Evolutionary conservation across 257 asterid species (phyloP).

Genomic region (Gentiana straminea): DNA sequence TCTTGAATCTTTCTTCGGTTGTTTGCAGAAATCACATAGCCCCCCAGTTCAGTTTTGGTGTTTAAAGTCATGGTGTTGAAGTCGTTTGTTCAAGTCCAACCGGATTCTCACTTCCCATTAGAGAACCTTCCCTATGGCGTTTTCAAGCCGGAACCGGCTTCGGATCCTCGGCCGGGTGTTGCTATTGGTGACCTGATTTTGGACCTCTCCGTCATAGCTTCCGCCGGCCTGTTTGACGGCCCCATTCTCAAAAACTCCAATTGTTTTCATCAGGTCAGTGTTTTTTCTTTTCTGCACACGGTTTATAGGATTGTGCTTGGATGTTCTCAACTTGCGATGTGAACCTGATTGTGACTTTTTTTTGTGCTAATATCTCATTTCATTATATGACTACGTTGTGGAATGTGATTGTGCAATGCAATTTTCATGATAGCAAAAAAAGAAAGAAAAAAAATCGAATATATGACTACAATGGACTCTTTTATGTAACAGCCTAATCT

Average conservation of each 20-base stretch:
- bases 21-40: no score
- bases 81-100: constrained; percentile 64
- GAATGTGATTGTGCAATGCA: no score
- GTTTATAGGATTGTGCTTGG: no score
- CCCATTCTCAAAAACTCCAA: constrained; percentile 49
- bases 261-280: constrained; percentile 64
- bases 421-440: no score
- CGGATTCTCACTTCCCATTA: constrained; percentile 88
- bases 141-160: constrained; percentile 44
- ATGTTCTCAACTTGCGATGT: no score
- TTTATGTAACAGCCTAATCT: constrained; percentile 48
- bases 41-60: no score
- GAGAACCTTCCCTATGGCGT: constrained; percentile 97
- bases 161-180: constrained; percentile 69
- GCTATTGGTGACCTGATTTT: constrained; percentile 73
- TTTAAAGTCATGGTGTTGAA: constrained; percentile 36
- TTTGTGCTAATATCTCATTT: no score
- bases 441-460: no score
- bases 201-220: constrained; percentile 59
- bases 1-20: background rate
- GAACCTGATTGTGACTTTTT: no score
- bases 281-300: background rate
- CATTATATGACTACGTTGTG: no score
- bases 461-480: no score
- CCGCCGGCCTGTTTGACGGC: constrained; percentile 75